Base-by-base conservation (phyloP, 2,329 filamentous ascomycete species). In the Blastomyces gilchristii region DNA sequence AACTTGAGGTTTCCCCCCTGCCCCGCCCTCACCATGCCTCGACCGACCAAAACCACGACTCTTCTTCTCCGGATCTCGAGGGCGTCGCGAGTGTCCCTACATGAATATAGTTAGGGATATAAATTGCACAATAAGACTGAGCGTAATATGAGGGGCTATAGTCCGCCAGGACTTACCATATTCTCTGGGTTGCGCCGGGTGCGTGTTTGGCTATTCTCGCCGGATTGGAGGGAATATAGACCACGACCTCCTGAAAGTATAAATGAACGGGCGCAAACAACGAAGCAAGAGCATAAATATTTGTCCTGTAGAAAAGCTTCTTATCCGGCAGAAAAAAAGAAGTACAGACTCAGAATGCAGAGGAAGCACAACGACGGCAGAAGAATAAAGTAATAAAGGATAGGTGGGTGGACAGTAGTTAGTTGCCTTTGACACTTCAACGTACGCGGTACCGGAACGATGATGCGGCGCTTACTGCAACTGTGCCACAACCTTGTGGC, bases 1-100 rank as follows among this genome's bases (percentile, higher is more conserved):
- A 69, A 96, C 90, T 77, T 90, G 90, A 66, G 86, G 79, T 70
- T 82, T 80, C 64, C 81, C 80, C 54, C 76, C 77, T 65, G 76
- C 74, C 66, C 76, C 74, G 57, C 76, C 73, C 67, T 77, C 77
- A 62, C 73, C 76, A 63, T 69, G 70, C 68, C 76, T 77, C 63
- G 74, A 75, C 66, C 80, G 70, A 70, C 76, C 71, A 68, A 77
- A 72, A 64, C 70, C 67, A 64, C 75, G 73, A 69, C 74, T 74
- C 69, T 76, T 76, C 69, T 77, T 76, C 67, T 76, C 75, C 41
- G 74, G 74, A 62, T 75, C 75, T 66, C 66, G 71, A 59, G 76
- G 76, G 69, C 76, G 76, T 74, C 74, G 74, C 70, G 76, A 77
- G 67, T 77, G 74, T 69, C 75, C 76, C 76, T 77, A 50, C 63